Evolutionary conservation across 1,139 yeast genomes (phyloP), one percentile per base, ranked within the genome.

Genomic region (Zygosaccharomyces sapae): DNA sequence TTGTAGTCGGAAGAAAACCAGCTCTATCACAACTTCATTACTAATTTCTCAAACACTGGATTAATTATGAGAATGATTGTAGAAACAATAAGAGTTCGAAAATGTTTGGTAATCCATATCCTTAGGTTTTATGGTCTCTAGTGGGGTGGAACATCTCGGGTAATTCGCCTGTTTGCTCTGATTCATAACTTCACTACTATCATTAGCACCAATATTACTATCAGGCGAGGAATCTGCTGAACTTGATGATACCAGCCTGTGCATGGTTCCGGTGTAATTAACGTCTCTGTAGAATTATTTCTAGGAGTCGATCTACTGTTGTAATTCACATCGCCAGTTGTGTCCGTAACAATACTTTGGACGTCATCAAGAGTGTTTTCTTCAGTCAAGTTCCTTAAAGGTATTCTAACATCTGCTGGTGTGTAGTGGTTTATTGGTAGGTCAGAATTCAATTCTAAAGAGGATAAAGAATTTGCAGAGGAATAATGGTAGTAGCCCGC

Each of bases 1-100:
- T 31, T 30, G 37, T 38, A 31, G 46, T 38, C 24, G 46, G 46
- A 22, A 42, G 27, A 8, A 42, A 37, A 16, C 42, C 40, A 16
- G 39, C 34, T n/a, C 33, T 31, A 29, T 33, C 31, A n/a, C 34
- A 12, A 33, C 33, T 25, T 13, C 22, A 33, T 18, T 33, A n/a
- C n/a, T n/a, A n/a, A n/a, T n/a, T n/a, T n/a, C n/a, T n/a, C n/a
- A n/a, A n/a, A n/a, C 38, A 10, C 33, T 38, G 7, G 20, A 25
- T n/a, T 38, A 38, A 10, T 44, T 22, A 13, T 45, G 30, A 29
- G 52, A 43, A 4, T 59, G 53, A 4, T 51, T 51, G 38, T 56
- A 54, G 43, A 59, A 60, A 47, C 62, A 60, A 38, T 56, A 59
- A 2, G 62, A 54, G 33, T 55, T 55, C 38, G 58, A 41, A 38